phyloP scores from a whole-genome alignment of 495 filamentous ascomycete genomes.

The Parathielavia hyrcaniae region DNA sequence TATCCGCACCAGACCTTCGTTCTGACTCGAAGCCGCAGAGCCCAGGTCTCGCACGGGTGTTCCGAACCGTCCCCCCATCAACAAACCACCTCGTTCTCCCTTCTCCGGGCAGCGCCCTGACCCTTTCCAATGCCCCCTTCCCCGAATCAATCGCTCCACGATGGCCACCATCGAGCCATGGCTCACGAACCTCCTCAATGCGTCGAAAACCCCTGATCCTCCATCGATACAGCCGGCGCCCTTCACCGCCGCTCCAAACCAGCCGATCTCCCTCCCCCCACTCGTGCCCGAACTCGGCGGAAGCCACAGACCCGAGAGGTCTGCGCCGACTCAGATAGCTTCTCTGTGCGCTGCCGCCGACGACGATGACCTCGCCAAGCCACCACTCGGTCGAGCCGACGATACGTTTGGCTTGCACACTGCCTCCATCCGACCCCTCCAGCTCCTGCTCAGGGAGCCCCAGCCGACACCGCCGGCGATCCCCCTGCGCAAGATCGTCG shows the following conservation, averaged over 20 bases:
- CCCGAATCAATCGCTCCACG: constrained; percentile 32
- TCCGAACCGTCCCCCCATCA: not conserved
- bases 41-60: not conserved
- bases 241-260: constrained; percentile 26
- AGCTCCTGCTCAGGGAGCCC: constrained; percentile 27
- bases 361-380: constrained; percentile 23
- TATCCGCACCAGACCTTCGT: no score
- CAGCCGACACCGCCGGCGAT: constrained; percentile 34
- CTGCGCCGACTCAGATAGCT: constrained; percentile 33
- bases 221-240: constrained; percentile 42
- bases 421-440: constrained; percentile 24
- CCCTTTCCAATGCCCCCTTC: constrained; percentile 31
- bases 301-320: constrained; percentile 34
- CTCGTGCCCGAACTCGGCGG: constrained; percentile 39
- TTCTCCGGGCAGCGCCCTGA: constrained; percentile 12
- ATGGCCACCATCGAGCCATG: constrained; percentile 56
- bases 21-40: not conserved
- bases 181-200: constrained; percentile 53
- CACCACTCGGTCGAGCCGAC: constrained; percentile 10
- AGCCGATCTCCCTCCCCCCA: constrained; percentile 38
- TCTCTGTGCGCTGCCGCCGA: constrained; percentile 32
- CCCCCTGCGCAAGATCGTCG: constrained; percentile 44
- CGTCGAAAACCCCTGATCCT: constrained; percentile 39
- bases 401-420: constrained; percentile 15
- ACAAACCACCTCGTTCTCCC: not conserved